phyloP scores from a whole-genome alignment of 148 eudicot genomes.

The Chenopodium berlandieri region DNA sequence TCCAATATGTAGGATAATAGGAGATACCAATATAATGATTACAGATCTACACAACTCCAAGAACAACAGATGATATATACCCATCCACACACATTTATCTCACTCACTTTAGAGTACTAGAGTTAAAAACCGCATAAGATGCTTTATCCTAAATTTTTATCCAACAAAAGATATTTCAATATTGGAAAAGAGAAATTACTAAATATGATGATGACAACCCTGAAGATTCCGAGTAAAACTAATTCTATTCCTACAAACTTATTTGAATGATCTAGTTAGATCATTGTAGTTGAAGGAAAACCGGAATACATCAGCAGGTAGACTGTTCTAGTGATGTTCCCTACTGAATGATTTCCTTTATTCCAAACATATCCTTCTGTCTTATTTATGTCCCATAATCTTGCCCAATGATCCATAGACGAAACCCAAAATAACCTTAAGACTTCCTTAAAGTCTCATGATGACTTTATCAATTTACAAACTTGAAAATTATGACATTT shows the following conservation, averaged over 20 bases:
- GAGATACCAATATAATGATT: neutral
- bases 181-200: too few species aligned
- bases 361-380: neutral
- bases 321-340: neutral
- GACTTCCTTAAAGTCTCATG: neutral
- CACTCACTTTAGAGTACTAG: too few species aligned
- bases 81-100: too few species aligned
- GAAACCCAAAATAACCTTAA: neutral
- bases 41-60: neutral
- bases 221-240: too few species aligned
- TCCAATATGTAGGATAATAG: neutral
- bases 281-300: neutral
- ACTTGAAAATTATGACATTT: neutral
- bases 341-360: too few species aligned
- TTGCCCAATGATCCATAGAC: neutral
- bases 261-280: neutral
- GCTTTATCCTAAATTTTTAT: too few species aligned
- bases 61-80: neutral
- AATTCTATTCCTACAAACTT: too few species aligned
- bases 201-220: too few species aligned
- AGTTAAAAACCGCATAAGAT: too few species aligned
- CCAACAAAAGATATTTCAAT: too few species aligned
- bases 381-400: neutral
- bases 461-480: neutral
- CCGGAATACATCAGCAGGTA: neutral